These are phyloP conservation scores for Hericium coralloides DNA, from an alignment of 768 basidiomycete genomes.

Conservation along the genomic window DNA sequence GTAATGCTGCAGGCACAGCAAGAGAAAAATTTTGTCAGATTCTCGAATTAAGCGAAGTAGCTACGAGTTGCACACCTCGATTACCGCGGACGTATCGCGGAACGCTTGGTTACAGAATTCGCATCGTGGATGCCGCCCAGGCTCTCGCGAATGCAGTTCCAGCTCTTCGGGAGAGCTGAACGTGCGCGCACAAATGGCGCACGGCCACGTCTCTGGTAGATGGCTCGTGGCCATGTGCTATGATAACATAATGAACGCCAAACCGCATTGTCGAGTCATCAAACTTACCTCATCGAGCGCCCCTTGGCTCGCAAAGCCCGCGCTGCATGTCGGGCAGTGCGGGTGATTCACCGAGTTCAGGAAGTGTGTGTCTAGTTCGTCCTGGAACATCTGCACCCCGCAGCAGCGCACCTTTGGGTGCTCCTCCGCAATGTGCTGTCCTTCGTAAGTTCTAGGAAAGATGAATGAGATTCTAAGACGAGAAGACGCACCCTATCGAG, in stretches of 20 bases:
- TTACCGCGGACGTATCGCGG: not conserved
- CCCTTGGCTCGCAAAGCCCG: not conserved
- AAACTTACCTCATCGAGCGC: not conserved
- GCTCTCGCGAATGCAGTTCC: not conserved
- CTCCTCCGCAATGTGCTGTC: not conserved
- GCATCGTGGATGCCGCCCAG: not conserved
- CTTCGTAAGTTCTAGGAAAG: not conserved
- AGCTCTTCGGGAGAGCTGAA: not conserved
- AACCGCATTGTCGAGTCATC: no score
- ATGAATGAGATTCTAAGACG: not conserved
- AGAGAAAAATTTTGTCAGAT: no score
- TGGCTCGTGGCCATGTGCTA: no score
- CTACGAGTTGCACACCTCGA: not conserved
- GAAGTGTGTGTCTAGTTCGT: not conserved
- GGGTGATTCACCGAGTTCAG: not conserved
- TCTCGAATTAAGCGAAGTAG: no score
- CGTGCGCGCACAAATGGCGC: not conserved
- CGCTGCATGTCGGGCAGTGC: not conserved
- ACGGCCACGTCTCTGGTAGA: not conserved
- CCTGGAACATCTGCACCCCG: conserved; percentile 1
- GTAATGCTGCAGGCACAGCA: not conserved
- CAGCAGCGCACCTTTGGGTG: conserved; percentile 2
- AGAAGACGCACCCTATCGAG: not conserved
- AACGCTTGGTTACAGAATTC: conserved; percentile 2
- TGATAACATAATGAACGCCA: no score